Evolutionary conservation across 2,329 filamentous ascomycete genomes (phyloP), one percentile per base, ranked within the genome.

Genomic region (Aureobasidium melanogenum): DNA sequence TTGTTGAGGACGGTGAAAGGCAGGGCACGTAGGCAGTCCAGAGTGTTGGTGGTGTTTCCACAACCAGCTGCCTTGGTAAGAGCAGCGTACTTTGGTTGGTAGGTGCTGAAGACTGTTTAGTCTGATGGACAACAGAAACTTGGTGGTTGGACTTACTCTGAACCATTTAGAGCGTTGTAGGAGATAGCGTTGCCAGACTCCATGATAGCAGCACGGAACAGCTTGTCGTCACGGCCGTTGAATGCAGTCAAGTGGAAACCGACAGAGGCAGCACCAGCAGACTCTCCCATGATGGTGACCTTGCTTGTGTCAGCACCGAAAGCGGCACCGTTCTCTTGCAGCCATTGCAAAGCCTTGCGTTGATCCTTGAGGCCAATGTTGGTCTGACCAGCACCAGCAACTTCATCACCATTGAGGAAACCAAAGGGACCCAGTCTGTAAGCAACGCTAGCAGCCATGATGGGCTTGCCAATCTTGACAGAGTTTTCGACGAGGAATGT

Each of bases 341-440:
- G 68, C 76, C 77, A 80, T 14, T 76, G 76, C 38, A 80, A 66
- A 0, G 73, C 77, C 63, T 78, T 65, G 43, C 78, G 74, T 64
- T 79, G 71, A 61, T 78, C 73, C 15, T 72, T 69, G 1, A 79
- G 68, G 17, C 77, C 78, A n/a, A 68, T 56, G 60, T 79, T 79
- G 57, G 86, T 73, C 41, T 82, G 66, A 0, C 83, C 85, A 56
- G 79, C 79, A 36, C 78, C 78, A 15, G 78, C 75, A 32, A 82
- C 78, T 60, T 82, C 66, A 10, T 71, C 71, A n/a, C 80, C 84
- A 10, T 83, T 80, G 30, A 89, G 72, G 72, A 93, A 91, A 0
- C 89, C 89, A 68, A 90, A 80, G 5, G 83, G 81, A 2, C 84
- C 84, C 52, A 89, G 78, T 10, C 56, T 50, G 71, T 88, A 84